Conservation (phyloP, 257 asterid species). For the Forsythia viridissima region DNA sequence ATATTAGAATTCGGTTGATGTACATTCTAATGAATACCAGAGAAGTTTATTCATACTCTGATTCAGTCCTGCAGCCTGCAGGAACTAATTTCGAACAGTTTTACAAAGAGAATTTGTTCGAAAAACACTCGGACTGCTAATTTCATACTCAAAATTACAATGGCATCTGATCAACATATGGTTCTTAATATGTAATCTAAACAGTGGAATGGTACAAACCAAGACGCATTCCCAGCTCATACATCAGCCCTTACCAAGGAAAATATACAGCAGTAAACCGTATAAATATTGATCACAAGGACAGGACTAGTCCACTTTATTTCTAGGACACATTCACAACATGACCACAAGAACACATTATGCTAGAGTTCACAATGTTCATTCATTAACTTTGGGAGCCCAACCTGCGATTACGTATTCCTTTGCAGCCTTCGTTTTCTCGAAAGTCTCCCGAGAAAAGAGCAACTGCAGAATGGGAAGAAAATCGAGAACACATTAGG, state of each 20-base stretch:
- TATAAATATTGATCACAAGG: not conserved
- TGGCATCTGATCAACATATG: not conserved
- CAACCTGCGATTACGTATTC: conserved; percentile 49
- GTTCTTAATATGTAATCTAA: not conserved
- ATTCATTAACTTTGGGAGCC: conserved; percentile 49
- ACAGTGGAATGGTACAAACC: not conserved
- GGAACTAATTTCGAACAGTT: no score
- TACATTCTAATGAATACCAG: no score
- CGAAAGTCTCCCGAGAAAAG: conserved; percentile 39
- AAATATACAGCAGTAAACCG: not conserved
- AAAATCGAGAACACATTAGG: not conserved
- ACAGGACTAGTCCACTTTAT: not conserved
- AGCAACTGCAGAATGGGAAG: conserved; percentile 44
- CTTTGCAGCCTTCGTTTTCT: conserved; percentile 43
- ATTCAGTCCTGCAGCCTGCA: no score
- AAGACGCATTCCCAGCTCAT: not conserved
- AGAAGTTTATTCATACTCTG: no score
- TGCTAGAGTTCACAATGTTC: conserved; percentile 13
- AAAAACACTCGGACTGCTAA: no score
- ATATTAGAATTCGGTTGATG: no score
- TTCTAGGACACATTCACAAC: not conserved
- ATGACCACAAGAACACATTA: not conserved
- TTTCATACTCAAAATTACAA: not conserved
- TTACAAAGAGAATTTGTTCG: no score
- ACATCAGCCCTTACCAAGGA: not conserved